Conservation (phyloP, 495 filamentous ascomycete species). For the Entonaema liquescens region DNA sequence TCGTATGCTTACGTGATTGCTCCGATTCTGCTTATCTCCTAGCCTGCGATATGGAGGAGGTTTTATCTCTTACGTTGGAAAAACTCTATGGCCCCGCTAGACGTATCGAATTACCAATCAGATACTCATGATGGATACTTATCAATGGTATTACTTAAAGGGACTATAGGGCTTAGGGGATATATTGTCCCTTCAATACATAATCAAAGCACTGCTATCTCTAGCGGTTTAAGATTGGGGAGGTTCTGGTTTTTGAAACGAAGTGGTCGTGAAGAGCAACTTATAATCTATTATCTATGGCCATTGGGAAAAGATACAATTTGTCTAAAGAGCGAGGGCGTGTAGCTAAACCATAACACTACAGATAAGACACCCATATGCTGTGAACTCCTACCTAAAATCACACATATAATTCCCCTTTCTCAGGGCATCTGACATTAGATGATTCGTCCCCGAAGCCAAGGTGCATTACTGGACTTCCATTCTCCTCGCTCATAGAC, state of each 20-base stretch:
- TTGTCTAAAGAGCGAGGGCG: neutral
- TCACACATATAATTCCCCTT: slow-evolving; percentile 20
- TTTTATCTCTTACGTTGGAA: neutral
- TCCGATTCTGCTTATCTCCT: neutral
- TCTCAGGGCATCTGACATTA: slow-evolving; percentile 1
- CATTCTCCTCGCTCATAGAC: neutral
- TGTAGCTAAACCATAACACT: too few species aligned
- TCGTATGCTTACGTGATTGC: neutral
- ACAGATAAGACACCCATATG: too few species aligned
- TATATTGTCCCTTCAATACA: neutral
- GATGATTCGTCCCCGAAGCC: slow-evolving; percentile 10
- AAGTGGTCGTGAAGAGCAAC: neutral
- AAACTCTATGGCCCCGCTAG: neutral
- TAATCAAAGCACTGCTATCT: neutral
- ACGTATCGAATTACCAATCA: neutral
- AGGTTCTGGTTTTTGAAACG: neutral
- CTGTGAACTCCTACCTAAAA: neutral
- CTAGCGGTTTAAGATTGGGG: neutral
- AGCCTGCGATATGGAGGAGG: neutral
- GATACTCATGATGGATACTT: neutral
- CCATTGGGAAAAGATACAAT: neutral
- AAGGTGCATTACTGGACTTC: slow-evolving; percentile 5
- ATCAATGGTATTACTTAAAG: neutral
- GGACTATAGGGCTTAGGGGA: neutral
- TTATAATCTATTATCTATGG: neutral